Base-by-base conservation (phyloP, 106 monocot species). In the Dendrobium officinale region DNA sequence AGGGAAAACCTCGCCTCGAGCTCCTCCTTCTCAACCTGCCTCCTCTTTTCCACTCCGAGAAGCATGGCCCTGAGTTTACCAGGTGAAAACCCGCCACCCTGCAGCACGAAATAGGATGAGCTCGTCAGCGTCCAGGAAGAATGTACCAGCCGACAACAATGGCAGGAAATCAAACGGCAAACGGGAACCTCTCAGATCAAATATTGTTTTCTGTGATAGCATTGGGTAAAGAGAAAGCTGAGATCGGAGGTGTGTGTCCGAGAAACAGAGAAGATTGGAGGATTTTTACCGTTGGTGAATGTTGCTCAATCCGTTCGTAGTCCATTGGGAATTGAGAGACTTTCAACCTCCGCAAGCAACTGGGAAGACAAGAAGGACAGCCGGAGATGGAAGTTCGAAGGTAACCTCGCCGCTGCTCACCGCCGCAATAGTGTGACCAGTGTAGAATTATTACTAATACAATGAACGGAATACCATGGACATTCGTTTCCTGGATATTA, bases 11-110 rank as follows among this genome's bases (percentile, higher is more conserved):
- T 74, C 42, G 83, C 77, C 70, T 88, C 84, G 72, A 78, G 72
- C 76, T 82, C 87, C 29, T 88, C 90, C 75, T 87, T 81, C 54
- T 78, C 79, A 79, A 79, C 80, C 61, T 81, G 27, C 68, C 77
- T 79, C 85, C 77, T 79, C 86, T 87, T 87, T 80, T 93, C 92
- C 43, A 88, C 72, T 43, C 93, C 89, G 4, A 90, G 82, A 51
- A 90, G 95, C 86, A 90, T 86, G 24, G 91, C 82, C 7, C 89
- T 83, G 19, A 89, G 89, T 82, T 89, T 93, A 22, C 79, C 75
- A 4, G 93, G 93, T 18, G 93, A 90, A 66, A 93, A 82, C 20
- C 90, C 88, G 7, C 85, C 81, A 2, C 80, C 86, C 87, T 90
- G 75, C 18, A 67, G 73, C 48, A 82, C 10, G n/a, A 58, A 81